Evolutionary conservation across 2,329 filamentous ascomycete genomes (phyloP).

Genomic region (Pseudodiploospora longispora): DNA sequence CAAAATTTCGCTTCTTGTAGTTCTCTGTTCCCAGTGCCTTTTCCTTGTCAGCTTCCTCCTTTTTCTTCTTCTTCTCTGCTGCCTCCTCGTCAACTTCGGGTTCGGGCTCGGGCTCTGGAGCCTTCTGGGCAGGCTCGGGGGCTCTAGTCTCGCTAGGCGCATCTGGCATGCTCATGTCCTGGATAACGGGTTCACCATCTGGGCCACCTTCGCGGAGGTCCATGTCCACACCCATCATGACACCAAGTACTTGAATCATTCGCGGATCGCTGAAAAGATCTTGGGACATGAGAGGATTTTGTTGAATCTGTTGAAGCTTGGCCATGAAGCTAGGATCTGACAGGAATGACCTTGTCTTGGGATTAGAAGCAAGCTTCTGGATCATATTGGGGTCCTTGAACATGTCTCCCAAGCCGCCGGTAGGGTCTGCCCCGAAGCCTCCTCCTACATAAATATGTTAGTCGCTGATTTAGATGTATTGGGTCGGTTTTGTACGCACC

Average conservation of each 20-base stretch:
- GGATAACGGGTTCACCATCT: conserved; percentile 50
- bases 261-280: conserved; percentile 81
- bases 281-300: conserved; percentile 71
- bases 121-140: conserved; percentile 45
- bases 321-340: conserved; percentile 81
- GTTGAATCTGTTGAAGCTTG: conserved; percentile 74
- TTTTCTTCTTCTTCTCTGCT: conserved; percentile 76
- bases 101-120: conserved; percentile 56
- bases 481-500: conserved; percentile 16
- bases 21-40: conserved; percentile 89
- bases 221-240: conserved; percentile 91
- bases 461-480: background rate
- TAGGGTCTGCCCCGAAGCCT: conserved; percentile 50
- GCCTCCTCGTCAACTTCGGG: conserved; percentile 70
- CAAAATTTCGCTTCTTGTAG: conserved; percentile 98
- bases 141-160: conserved; percentile 34
- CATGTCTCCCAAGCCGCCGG: conserved; percentile 76
- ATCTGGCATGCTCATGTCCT: conserved; percentile 72
- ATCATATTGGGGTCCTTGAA: conserved; percentile 90
- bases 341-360: conserved; percentile 79
- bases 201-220: conserved; percentile 35
- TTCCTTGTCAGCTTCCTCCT: conserved; percentile 87
- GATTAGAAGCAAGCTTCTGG: conserved; percentile 85
- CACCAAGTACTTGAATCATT: conserved; percentile 89
- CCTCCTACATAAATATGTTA: conserved; percentile 17